These are phyloP conservation scores for Coriolopsis trogii DNA, from an alignment of 1,284 basidiomycete species.

Conservation along the genomic window DNA sequence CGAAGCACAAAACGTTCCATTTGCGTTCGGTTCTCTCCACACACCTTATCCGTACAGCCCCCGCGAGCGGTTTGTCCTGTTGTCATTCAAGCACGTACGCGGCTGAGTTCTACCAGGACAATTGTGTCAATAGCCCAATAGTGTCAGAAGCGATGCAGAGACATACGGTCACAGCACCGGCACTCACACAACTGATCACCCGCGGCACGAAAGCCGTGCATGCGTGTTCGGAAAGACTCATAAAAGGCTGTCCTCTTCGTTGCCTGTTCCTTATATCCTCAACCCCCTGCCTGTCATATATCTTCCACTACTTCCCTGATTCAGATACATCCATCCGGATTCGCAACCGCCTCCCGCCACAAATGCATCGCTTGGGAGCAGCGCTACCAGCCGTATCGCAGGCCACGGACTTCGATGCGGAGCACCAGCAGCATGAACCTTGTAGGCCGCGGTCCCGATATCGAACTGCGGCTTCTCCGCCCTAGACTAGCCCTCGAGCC, in stretches of 20 bases:
- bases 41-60: too few species aligned
- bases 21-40: too few species aligned
- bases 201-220: too few species aligned
- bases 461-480: constrained; percentile 6
- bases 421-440: constrained; percentile 10
- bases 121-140: too few species aligned
- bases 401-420: constrained; percentile 2
- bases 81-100: too few species aligned
- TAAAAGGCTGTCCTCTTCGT: background rate
- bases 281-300: background rate
- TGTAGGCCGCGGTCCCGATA: constrained; percentile 11
- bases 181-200: too few species aligned
- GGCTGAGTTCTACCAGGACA: too few species aligned
- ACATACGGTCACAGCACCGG: too few species aligned
- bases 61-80: too few species aligned
- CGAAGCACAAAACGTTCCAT: too few species aligned
- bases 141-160: too few species aligned
- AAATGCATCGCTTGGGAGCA: constrained; percentile 8
- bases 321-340: background rate
- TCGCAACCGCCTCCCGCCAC: constrained; percentile 6
- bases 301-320: background rate
- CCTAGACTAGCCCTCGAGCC: constrained; percentile 4
- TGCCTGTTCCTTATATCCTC: background rate
- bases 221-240: too few species aligned
- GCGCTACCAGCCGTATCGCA: constrained; percentile 6